Percentiles rank a stretch among this genome's conserved stretches.
These are phyloP conservation scores for Arabidopsis hybrid DNA, from an alignment of 441 rosid species.

Conservation along the genomic window DNA sequence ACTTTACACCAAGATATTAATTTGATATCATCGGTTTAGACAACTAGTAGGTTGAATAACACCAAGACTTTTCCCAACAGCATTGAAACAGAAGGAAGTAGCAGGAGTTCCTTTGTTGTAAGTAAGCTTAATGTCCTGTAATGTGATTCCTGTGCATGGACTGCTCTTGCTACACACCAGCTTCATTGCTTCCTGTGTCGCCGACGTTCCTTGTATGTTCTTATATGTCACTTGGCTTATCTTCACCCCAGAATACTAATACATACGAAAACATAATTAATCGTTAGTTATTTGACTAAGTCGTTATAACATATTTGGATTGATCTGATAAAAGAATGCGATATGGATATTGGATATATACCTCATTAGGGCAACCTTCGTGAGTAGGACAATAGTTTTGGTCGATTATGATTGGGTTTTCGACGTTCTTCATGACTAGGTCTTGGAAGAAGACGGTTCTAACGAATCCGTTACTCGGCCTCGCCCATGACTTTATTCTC, in stretches of 20 bases:
- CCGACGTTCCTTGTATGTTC: conserved; percentile 62
- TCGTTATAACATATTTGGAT: background rate
- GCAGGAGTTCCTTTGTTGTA: conserved; percentile 47
- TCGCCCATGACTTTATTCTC: conserved; percentile 77
- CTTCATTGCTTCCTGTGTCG: conserved; percentile 53
- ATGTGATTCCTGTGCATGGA: conserved; percentile 54
- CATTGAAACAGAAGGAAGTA: conserved; percentile 49
- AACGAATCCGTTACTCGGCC: conserved; percentile 60
- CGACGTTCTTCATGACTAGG: conserved; percentile 53
- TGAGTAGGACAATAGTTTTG: conserved; percentile 68
- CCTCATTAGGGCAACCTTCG: conserved; percentile 60
- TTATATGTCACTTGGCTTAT: conserved; percentile 42
- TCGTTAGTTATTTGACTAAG: background rate
- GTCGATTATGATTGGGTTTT: conserved; percentile 73
- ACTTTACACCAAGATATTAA: background rate
- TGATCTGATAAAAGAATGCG: background rate
- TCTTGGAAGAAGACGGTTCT: conserved; percentile 54
- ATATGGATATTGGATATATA: conserved; percentile 23
- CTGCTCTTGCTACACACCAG: conserved; percentile 53
- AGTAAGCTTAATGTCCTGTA: conserved; percentile 58
- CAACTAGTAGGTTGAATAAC: conserved; percentile 53
- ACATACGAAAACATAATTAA: background rate
- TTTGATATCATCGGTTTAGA: conserved; percentile 27
- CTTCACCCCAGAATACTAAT: conserved; percentile 46
- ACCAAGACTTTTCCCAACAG: conserved; percentile 50